Evolutionary conservation across 176 grass and related monocot genomes (phyloP).

Genomic region (Eleusine coracana): DNA sequence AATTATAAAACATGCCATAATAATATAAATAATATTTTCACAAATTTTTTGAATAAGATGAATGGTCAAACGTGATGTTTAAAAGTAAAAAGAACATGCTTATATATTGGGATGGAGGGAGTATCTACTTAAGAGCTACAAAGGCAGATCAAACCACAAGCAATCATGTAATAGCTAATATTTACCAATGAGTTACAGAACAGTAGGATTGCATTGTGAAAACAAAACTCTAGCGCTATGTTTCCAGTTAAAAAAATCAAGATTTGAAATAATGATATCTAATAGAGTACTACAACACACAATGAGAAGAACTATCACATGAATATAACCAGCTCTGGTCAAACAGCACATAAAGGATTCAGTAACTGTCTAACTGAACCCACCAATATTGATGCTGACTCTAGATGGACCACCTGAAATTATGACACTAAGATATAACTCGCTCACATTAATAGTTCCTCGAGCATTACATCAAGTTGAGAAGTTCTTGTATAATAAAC

Average conservation of each 20-base stretch:
- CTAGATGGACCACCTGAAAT: neutral
- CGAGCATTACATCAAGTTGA: neutral
- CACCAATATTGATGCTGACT: neutral
- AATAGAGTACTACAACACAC: neutral
- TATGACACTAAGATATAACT: neutral
- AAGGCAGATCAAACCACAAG: neutral
- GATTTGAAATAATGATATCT: neutral
- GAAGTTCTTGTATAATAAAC: neutral
- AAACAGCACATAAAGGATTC: neutral
- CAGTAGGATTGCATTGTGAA: neutral
- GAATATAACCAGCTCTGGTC: slow-evolving; percentile 14
- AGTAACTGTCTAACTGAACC: neutral
- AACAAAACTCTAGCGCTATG: neutral
- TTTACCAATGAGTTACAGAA: neutral
- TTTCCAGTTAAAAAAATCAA: neutral
- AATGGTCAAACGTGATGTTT: too few relatives aligned
- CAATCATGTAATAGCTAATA: slow-evolving; percentile 6
- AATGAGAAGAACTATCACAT: neutral
- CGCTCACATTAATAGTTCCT: neutral
- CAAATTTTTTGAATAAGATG: too few relatives aligned
- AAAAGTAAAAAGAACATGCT: too few relatives aligned
- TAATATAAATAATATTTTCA: too few relatives aligned
- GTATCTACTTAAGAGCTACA: neutral
- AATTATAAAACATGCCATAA: too few relatives aligned
- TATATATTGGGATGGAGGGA: too few relatives aligned